A percentile compares a stretch with the other conserved stretches of the same genome.
Conservation (phyloP, 495 filamentous ascomycete genomes). For the Aspergillus egyptiacus region DNA sequence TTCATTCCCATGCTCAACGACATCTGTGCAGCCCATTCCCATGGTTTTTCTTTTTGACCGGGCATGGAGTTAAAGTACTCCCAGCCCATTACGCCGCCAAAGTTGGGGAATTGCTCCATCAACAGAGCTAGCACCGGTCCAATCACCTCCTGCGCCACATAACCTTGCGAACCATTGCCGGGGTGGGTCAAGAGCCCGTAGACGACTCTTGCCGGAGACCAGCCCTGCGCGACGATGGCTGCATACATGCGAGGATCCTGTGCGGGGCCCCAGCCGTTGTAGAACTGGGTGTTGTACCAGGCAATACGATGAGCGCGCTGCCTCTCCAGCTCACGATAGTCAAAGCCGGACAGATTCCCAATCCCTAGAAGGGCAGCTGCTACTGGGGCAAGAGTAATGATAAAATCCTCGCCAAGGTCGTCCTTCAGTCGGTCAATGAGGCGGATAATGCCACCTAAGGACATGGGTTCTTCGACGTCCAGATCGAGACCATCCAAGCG, state of each 20-base stretch:
- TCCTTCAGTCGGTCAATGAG: slow-evolving; percentile 64
- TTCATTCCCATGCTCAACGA: slow-evolving; percentile 45
- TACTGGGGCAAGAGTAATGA: slow-evolving; percentile 75
- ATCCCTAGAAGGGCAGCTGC: slow-evolving; percentile 59
- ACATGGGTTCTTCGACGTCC: slow-evolving; percentile 78
- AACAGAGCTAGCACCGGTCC: slow-evolving; percentile 39
- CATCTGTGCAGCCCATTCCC: slow-evolving; percentile 65
- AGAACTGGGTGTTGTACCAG: slow-evolving; percentile 86
- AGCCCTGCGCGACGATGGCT: slow-evolving; percentile 56
- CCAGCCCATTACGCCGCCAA: slow-evolving; percentile 84
- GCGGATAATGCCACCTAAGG: slow-evolving; percentile 58
- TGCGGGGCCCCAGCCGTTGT: slow-evolving; percentile 70
- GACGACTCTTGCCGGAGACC: slow-evolving; percentile 60
- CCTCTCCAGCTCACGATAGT: slow-evolving; percentile 60
- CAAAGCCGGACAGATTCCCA: slow-evolving; percentile 67
- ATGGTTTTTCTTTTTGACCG: slow-evolving; percentile 53
- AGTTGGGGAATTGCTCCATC: slow-evolving; percentile 50
- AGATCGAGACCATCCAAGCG: slow-evolving; percentile 69
- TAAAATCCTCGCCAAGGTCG: slow-evolving; percentile 65
- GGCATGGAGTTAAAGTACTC: slow-evolving; percentile 73
- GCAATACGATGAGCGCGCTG: slow-evolving; percentile 57
- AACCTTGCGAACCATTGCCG: slow-evolving; percentile 56
- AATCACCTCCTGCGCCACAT: slow-evolving; percentile 45
- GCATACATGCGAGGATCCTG: slow-evolving; percentile 56
- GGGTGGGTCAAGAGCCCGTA: slow-evolving; percentile 68